phyloP scores from a whole-genome alignment of 179 eudicot genomes.

The Beta corolliflora region DNA sequence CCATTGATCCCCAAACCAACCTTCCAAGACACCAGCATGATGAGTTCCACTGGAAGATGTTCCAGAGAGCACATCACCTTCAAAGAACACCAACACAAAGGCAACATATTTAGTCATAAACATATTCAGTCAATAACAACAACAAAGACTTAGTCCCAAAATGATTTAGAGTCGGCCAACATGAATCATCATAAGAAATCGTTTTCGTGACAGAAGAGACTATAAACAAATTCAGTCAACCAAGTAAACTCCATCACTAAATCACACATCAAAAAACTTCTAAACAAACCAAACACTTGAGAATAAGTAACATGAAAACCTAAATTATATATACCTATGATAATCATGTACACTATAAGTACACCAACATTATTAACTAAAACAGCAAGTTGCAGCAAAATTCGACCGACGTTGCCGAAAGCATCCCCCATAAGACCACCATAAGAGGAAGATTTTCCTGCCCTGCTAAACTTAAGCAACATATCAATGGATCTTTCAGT shows the following conservation, averaged over 20 bases:
- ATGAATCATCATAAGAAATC: too few relatives aligned
- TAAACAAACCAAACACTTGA: not conserved
- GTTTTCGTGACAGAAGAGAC: too few relatives aligned
- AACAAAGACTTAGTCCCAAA: too few relatives aligned
- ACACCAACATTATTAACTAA: constrained; percentile 64
- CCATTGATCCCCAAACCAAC: constrained; percentile 78
- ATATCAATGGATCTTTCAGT: constrained; percentile 57
- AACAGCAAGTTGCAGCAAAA: constrained; percentile 55
- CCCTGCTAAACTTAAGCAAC: constrained; percentile 58
- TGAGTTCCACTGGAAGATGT: constrained; percentile 58
- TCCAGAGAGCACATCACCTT: constrained; percentile 85
- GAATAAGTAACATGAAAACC: not conserved
- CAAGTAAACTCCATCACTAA: not conserved
- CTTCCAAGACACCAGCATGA: constrained; percentile 69
- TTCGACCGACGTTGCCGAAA: constrained; percentile 58
- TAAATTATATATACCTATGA: constrained; percentile 52
- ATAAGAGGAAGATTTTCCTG: constrained; percentile 52
- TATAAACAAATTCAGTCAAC: not conserved
- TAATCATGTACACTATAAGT: constrained; percentile 73
- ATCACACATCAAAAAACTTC: not conserved
- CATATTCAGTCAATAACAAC: not conserved
- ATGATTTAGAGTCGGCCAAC: too few relatives aligned
- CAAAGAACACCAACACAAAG: constrained; percentile 19
- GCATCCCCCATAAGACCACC: constrained; percentile 64
- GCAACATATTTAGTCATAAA: not conserved